Conservation (phyloP, 2,329 filamentous ascomycete genomes). For the Hymenoscyphus occultus region DNA sequence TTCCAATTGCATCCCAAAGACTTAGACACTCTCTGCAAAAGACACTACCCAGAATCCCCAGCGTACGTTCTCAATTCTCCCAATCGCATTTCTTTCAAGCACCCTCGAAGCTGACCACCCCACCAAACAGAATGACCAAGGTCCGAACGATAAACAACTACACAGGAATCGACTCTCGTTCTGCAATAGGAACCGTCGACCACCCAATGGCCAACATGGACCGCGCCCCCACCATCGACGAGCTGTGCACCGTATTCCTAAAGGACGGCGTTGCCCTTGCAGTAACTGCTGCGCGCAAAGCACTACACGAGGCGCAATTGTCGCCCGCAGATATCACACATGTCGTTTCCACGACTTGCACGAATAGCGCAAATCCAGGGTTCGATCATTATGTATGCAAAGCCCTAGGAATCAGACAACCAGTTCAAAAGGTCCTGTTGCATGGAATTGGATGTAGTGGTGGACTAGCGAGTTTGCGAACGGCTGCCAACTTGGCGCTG, state of each 20-base stretch:
- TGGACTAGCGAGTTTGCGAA: constrained; percentile 59
- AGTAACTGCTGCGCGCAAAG: constrained; percentile 52
- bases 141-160: constrained; percentile 61
- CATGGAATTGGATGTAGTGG: constrained; percentile 66
- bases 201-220: constrained; percentile 60
- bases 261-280: constrained; percentile 57
- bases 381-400: constrained; percentile 65
- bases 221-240: constrained; percentile 50
- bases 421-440: constrained; percentile 62
- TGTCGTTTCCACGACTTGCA: constrained; percentile 65
- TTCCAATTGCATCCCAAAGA: constrained; percentile 49
- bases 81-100: constrained; percentile 9
- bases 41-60: constrained; percentile 57
- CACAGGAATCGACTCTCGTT: constrained; percentile 62
- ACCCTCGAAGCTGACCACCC: not conserved
- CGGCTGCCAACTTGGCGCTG: constrained; percentile 63
- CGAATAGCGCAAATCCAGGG: constrained; percentile 66
- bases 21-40: constrained; percentile 51
- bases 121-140: constrained; percentile 53
- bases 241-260: constrained; percentile 55
- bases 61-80: constrained; percentile 46
- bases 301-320: constrained; percentile 52
- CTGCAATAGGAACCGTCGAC: constrained; percentile 58
- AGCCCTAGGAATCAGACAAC: constrained; percentile 52
- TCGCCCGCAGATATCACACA: constrained; percentile 58